These are phyloP conservation scores for Nakazawaea peltata DNA, from an alignment of 805 yeast genomes.

Conservation along the genomic window DNA sequence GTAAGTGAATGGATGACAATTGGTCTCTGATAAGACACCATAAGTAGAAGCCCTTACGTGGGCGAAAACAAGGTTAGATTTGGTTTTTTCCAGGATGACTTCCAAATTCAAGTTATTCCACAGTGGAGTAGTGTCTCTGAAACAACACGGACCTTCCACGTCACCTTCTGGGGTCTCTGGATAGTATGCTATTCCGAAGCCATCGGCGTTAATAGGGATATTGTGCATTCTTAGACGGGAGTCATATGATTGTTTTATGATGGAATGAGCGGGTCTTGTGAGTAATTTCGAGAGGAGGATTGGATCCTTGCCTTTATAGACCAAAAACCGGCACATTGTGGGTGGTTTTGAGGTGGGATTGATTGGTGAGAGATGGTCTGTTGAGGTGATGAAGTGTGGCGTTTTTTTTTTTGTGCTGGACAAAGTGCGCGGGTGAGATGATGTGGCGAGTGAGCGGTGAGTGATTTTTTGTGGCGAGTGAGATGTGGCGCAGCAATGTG, in stretches of 20 bases:
- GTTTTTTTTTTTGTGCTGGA: no score
- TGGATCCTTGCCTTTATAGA: constrained; percentile 86
- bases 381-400: neutral
- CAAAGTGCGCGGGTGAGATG: neutral
- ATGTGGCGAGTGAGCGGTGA: neutral
- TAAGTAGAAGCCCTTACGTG: constrained; percentile 96
- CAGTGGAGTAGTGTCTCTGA: constrained; percentile 94
- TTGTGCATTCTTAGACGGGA: constrained; percentile 80
- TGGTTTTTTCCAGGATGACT: constrained; percentile 80
- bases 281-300: constrained; percentile 78
- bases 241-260: constrained; percentile 93
- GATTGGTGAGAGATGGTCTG: neutral
- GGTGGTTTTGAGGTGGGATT: neutral
- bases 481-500: neutral
- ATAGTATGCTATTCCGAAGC: constrained; percentile 96
- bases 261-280: constrained; percentile 94
- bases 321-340: constrained; percentile 84
- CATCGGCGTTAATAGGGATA: constrained; percentile 96
- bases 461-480: neutral
- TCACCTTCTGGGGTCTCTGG: constrained; percentile 43
- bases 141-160: constrained; percentile 76
- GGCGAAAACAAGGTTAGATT: constrained; percentile 78
- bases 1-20: constrained; percentile 92
- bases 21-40: constrained; percentile 89
- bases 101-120: constrained; percentile 94